Percentiles rank a stretch among this genome's conserved stretches.
These are phyloP conservation scores for Lepiota brunneoincarnata DNA, from an alignment of 768 basidiomycete species.

Conservation along the genomic window DNA sequence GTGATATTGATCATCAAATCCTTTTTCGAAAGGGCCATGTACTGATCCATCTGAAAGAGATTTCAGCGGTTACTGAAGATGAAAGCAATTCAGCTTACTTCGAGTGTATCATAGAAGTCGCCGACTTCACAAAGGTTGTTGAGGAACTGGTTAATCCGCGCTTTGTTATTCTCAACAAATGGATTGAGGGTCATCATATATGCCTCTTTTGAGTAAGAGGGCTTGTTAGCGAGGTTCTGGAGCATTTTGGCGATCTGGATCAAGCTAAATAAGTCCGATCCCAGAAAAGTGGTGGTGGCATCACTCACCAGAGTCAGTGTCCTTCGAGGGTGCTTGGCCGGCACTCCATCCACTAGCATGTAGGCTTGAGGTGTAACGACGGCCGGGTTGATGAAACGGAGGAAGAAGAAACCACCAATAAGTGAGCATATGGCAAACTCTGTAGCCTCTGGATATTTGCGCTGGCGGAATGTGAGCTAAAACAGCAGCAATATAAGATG, in stretches of 20 bases:
- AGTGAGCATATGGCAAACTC: slow-evolving; percentile 98
- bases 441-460: slow-evolving; percentile 98
- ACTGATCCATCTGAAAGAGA: slow-evolving; percentile 88
- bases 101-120: slow-evolving; percentile 98
- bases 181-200: slow-evolving; percentile 99
- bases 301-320: slow-evolving; percentile 83
- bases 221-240: slow-evolving; percentile 98
- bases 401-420: slow-evolving; percentile 99
- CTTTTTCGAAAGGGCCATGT: slow-evolving; percentile 99
- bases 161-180: slow-evolving; percentile 98
- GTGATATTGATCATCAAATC: slow-evolving; percentile 98
- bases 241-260: slow-evolving; percentile 97
- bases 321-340: slow-evolving; percentile 95
- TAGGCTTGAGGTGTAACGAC: slow-evolving; percentile 99
- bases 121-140: slow-evolving; percentile 98
- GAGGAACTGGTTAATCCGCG: slow-evolving; percentile 95
- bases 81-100: slow-evolving; percentile 50
- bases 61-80: slow-evolving; percentile 2
- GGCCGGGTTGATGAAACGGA: slow-evolving; percentile 99
- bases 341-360: slow-evolving; percentile 98
- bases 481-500: not conserved
- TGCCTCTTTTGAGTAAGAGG: slow-evolving; percentile 94
- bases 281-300: slow-evolving; percentile 15
- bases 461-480: slow-evolving; percentile 40
- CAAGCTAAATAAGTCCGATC: not conserved